phyloP scores from a whole-genome alignment of 2,329 filamentous ascomycete species.

The Fusarium mundagurra region DNA sequence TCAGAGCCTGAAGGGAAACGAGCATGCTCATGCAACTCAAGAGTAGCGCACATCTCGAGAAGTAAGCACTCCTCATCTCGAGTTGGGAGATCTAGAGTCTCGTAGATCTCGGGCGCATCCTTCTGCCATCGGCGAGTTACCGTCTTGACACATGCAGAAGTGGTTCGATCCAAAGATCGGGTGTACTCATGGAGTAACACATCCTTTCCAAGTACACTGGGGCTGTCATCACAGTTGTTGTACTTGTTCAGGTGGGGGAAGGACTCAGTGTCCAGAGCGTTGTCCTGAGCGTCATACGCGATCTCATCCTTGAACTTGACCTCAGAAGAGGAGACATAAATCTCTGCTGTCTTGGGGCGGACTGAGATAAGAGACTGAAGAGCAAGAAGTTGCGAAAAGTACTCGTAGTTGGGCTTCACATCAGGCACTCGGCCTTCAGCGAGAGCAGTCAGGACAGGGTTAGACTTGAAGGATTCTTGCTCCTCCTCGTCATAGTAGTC shows the following conservation, averaged over 20 bases:
- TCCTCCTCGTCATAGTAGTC: conserved; percentile 56
- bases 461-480: conserved; percentile 69
- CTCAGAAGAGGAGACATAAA: conserved; percentile 65
- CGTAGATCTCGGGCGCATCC: conserved; percentile 65
- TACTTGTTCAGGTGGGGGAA: conserved; percentile 67
- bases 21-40: conserved; percentile 66
- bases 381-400: conserved; percentile 66
- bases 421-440: conserved; percentile 66
- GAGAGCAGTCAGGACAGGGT: conserved; percentile 70
- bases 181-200: conserved; percentile 69
- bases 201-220: conserved; percentile 61
- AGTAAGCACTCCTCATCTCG: conserved; percentile 65
- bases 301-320: conserved; percentile 61
- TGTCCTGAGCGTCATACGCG: conserved; percentile 56
- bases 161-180: conserved; percentile 62
- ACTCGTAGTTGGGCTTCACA: conserved; percentile 70
- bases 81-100: conserved; percentile 59
- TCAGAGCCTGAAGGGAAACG: conserved; percentile 69
- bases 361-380: conserved; percentile 64
- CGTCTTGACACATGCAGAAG: conserved; percentile 65
- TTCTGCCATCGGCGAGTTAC: conserved; percentile 66
- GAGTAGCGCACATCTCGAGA: conserved; percentile 69
- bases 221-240: conserved; percentile 62
- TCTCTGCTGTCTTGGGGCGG: conserved; percentile 67
- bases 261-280: conserved; percentile 54